Conservation (phyloP, 805 yeast genomes). For the Suhomyces sp. region DNA sequence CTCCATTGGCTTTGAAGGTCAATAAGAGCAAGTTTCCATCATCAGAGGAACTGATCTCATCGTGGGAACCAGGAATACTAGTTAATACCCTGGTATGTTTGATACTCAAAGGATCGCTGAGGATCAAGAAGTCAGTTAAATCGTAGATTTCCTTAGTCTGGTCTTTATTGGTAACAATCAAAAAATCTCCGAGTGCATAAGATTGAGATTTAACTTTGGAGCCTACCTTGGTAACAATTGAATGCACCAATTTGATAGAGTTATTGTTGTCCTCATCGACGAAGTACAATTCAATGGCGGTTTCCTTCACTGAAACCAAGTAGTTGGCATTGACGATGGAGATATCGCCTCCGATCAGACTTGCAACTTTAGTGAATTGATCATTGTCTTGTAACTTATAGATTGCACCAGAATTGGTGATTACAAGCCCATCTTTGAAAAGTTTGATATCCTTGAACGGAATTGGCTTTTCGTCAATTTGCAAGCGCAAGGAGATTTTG, state of each 20-base stretch:
- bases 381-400: conserved; percentile 6
- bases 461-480: background rate
- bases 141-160: conserved; percentile 13
- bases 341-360: too few species aligned
- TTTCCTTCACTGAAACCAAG: background rate
- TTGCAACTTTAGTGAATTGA: too few species aligned
- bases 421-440: conserved; percentile 13
- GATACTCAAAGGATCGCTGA: conserved; percentile 17
- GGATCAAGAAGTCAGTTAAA: conserved; percentile 22
- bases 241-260: background rate
- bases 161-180: conserved; percentile 7
- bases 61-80: background rate
- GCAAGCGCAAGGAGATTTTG: conserved; percentile 8
- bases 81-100: conserved; percentile 11
- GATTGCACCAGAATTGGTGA: conserved; percentile 7
- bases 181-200: conserved; percentile 11
- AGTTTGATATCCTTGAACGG: conserved; percentile 7
- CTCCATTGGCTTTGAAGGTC: conserved; percentile 3
- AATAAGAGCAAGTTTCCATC: conserved; percentile 1
- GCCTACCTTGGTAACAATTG: conserved; percentile 1
- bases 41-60: conserved; percentile 1
- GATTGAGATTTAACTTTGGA: conserved; percentile 2
- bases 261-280: conserved; percentile 3
- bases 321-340: conserved; percentile 10
- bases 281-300: conserved; percentile 6